These are phyloP conservation scores for Cercis canadensis DNA, from an alignment of 306 rosid species.

Conservation along the genomic window DNA sequence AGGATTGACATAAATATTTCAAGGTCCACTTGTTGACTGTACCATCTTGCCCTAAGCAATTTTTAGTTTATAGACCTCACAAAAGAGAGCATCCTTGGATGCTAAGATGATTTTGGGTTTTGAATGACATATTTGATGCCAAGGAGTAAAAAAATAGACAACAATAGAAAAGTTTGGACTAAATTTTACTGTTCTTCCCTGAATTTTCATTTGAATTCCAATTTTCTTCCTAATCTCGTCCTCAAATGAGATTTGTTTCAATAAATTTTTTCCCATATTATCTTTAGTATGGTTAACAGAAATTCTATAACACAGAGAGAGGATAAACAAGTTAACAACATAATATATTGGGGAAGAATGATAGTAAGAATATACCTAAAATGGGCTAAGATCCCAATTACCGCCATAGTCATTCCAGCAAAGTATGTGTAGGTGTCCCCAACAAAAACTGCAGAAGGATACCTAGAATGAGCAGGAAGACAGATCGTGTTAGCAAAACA, in stretches of 20 bases:
- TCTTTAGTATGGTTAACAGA: neutral
- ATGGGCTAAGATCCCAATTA: conserved; percentile 93
- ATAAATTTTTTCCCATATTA: too few relatives aligned
- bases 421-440: conserved; percentile 97
- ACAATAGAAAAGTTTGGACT: too few relatives aligned
- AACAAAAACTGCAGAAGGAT: conserved; percentile 94
- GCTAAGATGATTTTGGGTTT: too few relatives aligned
- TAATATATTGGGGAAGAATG: neutral
- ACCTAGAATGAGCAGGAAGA: conserved; percentile 61
- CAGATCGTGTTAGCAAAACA: conserved; percentile 29
- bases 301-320: neutral
- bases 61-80: too few relatives aligned
- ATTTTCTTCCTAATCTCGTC: neutral
- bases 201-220: neutral
- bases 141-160: too few relatives aligned
- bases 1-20: too few relatives aligned
- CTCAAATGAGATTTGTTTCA: neutral
- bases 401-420: conserved; percentile 99
- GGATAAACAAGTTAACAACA: too few relatives aligned
- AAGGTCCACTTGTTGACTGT: too few relatives aligned
- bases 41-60: too few relatives aligned
- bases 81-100: too few relatives aligned
- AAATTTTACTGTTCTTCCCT: neutral
- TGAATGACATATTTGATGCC: too few relatives aligned
- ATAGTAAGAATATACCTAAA: conserved; percentile 63